phyloP scores from a whole-genome alignment of 768 basidiomycete species.

The Rhizopogon vinicolor region DNA sequence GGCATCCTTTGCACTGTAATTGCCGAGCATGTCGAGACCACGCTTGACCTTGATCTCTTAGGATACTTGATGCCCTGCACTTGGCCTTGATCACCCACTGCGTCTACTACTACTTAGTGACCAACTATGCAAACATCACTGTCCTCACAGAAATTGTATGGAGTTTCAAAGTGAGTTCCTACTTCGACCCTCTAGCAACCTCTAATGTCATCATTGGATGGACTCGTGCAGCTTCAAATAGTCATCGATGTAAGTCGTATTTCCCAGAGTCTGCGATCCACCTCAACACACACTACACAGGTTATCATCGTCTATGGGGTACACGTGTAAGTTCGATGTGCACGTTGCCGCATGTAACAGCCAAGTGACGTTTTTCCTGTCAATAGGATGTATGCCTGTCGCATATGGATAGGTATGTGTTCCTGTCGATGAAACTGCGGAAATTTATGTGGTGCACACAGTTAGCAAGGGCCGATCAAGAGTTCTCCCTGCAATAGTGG shows the following conservation, averaged over 20 bases:
- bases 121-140: slow-evolving; percentile 26
- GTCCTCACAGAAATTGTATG: slow-evolving; percentile 25
- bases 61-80: slow-evolving; percentile 34
- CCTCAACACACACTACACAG: neutral
- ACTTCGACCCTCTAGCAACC: neutral
- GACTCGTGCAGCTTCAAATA: neutral
- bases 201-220: neutral
- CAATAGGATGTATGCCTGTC: neutral
- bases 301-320: neutral
- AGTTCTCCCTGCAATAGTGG: neutral
- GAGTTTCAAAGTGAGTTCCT: slow-evolving; percentile 6
- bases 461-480: neutral
- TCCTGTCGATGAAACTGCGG: neutral
- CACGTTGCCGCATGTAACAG: neutral
- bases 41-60: slow-evolving; percentile 4
- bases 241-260: neutral
- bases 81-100: slow-evolving; percentile 29
- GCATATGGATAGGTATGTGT: slow-evolving; percentile 2
- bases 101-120: slow-evolving; percentile 32
- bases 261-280: neutral
- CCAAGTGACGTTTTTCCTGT: neutral
- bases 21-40: neutral
- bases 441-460: neutral
- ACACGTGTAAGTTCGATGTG: neutral
- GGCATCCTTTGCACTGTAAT: neutral